phyloP scores from a whole-genome alignment of 2,329 filamentous ascomycete species.

The Arthroderma sp. region DNA sequence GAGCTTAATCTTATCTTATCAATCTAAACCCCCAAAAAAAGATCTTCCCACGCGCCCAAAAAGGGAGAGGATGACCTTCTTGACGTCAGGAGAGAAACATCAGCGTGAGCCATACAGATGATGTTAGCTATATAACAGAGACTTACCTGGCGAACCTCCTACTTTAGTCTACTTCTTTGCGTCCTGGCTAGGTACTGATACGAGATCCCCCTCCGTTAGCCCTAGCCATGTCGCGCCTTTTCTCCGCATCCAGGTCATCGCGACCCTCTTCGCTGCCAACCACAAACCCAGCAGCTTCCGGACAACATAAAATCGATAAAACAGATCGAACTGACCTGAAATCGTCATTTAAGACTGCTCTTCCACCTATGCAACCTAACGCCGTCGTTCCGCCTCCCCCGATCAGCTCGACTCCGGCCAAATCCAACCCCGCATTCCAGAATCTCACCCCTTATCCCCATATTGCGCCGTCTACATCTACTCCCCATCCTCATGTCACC shows the following conservation, averaged over 20 bases:
- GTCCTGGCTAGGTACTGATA: not conserved
- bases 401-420: slow-evolving; percentile 4
- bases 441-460: slow-evolving; percentile 17
- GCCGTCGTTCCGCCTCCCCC: slow-evolving; percentile 14
- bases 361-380: slow-evolving; percentile 2
- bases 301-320: not conserved
- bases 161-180: not conserved
- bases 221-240: slow-evolving; percentile 7
- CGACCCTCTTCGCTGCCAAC: not conserved
- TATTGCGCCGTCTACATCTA: slow-evolving; percentile 16
- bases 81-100: not conserved
- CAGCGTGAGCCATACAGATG: not conserved
- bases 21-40: not conserved
- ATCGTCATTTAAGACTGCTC: not conserved
- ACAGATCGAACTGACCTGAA: not conserved
- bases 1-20: slow-evolving; percentile 5
- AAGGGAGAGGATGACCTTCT: not conserved
- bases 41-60: not conserved
- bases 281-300: slow-evolving; percentile 7
- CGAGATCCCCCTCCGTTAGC: not conserved
- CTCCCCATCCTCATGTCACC: slow-evolving; percentile 40
- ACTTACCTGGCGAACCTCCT: not conserved
- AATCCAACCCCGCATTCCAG: slow-evolving; percentile 22
- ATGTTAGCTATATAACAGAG: not conserved
- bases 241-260: slow-evolving; percentile 4